Base-by-base conservation (phyloP, 1,284 basidiomycete species). In the Cystobasidium pallidum region DNA sequence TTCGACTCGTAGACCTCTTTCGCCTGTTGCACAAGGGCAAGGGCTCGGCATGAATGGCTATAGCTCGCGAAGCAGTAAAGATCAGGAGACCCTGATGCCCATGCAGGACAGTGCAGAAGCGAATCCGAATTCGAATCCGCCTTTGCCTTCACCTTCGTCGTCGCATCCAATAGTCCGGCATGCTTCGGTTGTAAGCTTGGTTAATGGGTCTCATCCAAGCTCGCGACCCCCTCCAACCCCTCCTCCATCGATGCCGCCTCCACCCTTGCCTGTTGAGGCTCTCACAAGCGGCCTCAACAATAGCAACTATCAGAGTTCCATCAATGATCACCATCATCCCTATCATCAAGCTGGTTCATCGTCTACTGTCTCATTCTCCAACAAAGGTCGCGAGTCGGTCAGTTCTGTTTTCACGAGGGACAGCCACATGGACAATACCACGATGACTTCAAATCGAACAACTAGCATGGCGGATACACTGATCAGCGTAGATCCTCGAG, bases 211-310 rank as follows among this genome's bases (percentile, higher is more conserved):
- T 11, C 85, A 91, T 30, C 92, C 92, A 26, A 92, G 52, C 36
- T 63, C 45, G 11, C 85, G 91, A 26, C 92, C 92, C 28, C 92
- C 92, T 24, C 89, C 90, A 0, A 91, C 90, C 0, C 92, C 92
- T 0, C 91, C 93, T 26, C 93, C 92, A 2, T 88, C 89, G 30
- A 85, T 92, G 55, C 92, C 93, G 7, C 91, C 91, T 10, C 93
- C 93, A 10, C 91, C 91, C 24, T 87, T 89, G 15, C 89, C 90
- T 4, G 86, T 85, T 39, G 80, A 61, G 3, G 63, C 84, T 6
- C 77, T 28, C 19, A 26, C 39, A 2, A 51, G 13, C 30, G 19
- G 3, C 36, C n/a, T 13, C 24, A 49, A 36, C 19, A 4, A 45
- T 17, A 11, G 19, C n/a, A 6, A 8, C n/a, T 45, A 8, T 17